These are phyloP conservation scores for Boletus subcaerulescens DNA, from an alignment of 768 basidiomycete genomes.

Conservation along the genomic window DNA sequence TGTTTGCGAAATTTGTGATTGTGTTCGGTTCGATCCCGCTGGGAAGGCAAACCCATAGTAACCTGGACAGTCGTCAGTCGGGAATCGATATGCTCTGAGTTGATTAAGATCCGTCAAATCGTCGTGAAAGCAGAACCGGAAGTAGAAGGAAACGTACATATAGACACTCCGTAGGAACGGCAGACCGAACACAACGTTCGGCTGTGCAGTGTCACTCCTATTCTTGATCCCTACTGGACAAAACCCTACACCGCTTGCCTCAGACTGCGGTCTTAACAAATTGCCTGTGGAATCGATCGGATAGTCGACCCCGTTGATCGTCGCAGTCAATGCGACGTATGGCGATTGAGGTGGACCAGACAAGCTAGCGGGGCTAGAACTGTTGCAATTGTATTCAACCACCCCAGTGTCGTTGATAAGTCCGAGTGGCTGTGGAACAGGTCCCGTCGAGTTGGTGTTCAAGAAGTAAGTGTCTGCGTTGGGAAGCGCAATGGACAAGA, in stretches of 20 bases:
- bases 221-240: conserved; percentile 26
- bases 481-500: conserved; percentile 17
- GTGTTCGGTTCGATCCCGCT: conserved; percentile 26
- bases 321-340: conserved; percentile 24
- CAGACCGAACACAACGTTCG: conserved; percentile 17
- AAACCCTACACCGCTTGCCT: neutral
- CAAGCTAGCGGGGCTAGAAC: neutral
- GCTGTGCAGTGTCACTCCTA: conserved; percentile 9
- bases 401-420: neutral
- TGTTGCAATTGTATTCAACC: conserved; percentile 18
- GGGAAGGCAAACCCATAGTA: conserved; percentile 34
- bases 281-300: conserved; percentile 25
- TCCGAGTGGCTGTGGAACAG: conserved; percentile 14
- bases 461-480: conserved; percentile 16
- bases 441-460: conserved; percentile 19
- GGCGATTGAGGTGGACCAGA: conserved; percentile 9
- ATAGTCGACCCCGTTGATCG: conserved; percentile 34
- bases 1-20: conserved; percentile 26
- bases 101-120: neutral
- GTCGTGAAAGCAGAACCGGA: neutral
- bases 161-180: conserved; percentile 34
- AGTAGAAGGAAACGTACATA: conserved; percentile 16
- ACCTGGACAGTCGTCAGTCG: conserved; percentile 27
- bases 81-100: conserved; percentile 32
- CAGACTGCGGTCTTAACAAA: conserved; percentile 15